These are phyloP conservation scores for Magnusiomyces clavatus DNA, from an alignment of 1,139 yeast species.

Conservation along the genomic window DNA sequence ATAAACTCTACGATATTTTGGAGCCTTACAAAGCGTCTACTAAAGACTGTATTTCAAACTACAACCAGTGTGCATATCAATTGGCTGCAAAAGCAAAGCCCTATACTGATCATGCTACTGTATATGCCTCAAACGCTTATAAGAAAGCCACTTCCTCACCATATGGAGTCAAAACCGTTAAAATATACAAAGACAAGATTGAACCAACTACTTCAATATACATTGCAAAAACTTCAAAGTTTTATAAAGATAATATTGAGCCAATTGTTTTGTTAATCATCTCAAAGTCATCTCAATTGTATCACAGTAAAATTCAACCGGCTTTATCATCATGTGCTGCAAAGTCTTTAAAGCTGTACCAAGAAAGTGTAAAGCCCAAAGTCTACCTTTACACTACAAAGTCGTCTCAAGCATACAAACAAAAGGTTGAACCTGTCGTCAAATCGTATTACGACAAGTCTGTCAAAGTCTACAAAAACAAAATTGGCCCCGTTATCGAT, in stretches of 20 bases:
- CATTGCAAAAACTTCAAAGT: neutral
- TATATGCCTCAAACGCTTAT: neutral
- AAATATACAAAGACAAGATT: neutral
- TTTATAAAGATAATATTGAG: neutral
- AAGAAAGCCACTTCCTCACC: neutral
- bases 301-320: neutral
- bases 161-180: neutral
- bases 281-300: neutral
- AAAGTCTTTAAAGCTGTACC: too few relatives aligned
- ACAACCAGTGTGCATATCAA: neutral
- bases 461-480: too few relatives aligned
- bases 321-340: too few relatives aligned
- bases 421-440: neutral
- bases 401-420: neutral
- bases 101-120: conserved; percentile 15
- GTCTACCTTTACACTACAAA: neutral
- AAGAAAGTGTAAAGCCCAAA: neutral
- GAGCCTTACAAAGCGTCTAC: conserved; percentile 16
- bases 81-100: conserved; percentile 21
- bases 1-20: conserved; percentile 12
- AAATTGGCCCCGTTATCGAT: too few relatives aligned
- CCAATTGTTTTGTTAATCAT: neutral
- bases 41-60: conserved; percentile 2
- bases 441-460: too few relatives aligned
- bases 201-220: neutral